These are phyloP conservation scores for Phaeosphaeriaceae sp. DNA, from an alignment of 2,329 filamentous ascomycete species.

Conservation along the genomic window DNA sequence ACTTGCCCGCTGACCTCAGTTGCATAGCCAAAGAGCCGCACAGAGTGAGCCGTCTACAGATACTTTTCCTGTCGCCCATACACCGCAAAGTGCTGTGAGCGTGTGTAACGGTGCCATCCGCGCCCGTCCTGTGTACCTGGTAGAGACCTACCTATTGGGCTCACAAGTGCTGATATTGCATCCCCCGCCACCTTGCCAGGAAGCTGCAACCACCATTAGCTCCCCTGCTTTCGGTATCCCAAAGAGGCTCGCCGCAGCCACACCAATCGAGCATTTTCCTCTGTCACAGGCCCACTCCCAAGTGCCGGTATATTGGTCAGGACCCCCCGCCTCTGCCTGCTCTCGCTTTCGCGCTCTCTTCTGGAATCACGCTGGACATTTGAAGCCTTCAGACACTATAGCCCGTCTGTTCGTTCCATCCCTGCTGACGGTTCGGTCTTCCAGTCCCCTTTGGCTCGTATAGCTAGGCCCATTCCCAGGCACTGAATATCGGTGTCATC, in stretches of 20 bases:
- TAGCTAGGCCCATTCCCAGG: conserved; percentile 41
- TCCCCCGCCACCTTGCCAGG: conserved; percentile 8
- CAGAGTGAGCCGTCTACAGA: conserved; percentile 19
- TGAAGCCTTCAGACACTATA: conserved; percentile 29
- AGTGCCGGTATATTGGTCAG: conserved; percentile 48
- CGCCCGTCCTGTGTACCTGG: conserved; percentile 26
- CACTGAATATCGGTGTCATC: conserved; percentile 47
- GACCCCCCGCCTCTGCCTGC: conserved; percentile 39
- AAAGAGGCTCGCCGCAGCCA: conserved; percentile 40
- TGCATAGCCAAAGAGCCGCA: conserved; percentile 39
- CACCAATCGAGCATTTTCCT: conserved; percentile 36
- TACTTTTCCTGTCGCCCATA: conserved; percentile 34
- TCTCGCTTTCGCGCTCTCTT: conserved; percentile 30
- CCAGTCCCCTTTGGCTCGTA: conserved; percentile 37
- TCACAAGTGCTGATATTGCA: conserved; percentile 17
- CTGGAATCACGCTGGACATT: conserved; percentile 34
- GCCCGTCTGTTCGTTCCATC: conserved; percentile 32
- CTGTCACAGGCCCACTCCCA: conserved; percentile 33
- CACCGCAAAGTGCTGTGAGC: conserved; percentile 15
- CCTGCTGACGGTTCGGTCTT: conserved; percentile 29
- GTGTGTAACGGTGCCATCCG: conserved; percentile 23
- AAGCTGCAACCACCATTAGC: conserved; percentile 22
- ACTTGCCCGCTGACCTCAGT: conserved; percentile 27
- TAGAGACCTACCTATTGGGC: conserved; percentile 32
- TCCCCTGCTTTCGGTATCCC: conserved; percentile 29